A percentile compares a stretch with the other conserved stretches of the same genome.
Evolutionary conservation across 495 filamentous ascomycete species (phyloP).

Genomic region (Tuber umbilicatum): DNA sequence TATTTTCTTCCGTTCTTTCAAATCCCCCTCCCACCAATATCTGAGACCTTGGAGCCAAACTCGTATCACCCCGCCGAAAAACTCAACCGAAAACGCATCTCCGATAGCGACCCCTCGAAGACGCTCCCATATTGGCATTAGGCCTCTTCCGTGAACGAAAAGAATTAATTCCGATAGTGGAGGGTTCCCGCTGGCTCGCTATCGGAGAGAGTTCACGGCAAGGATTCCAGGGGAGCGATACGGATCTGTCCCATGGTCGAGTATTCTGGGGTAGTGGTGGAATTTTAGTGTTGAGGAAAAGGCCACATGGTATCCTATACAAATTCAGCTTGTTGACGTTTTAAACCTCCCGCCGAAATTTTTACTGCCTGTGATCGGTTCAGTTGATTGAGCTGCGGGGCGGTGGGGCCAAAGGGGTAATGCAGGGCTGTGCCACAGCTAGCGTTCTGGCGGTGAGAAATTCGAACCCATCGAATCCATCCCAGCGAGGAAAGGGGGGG

Average conservation of each 20-base stretch:
- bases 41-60: slow-evolving; percentile 3
- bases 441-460: neutral
- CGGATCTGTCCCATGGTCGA: slow-evolving; percentile 5
- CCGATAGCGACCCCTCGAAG: slow-evolving; percentile 5
- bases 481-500: neutral
- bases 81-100: slow-evolving; percentile 6
- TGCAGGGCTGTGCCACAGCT: neutral
- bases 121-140: slow-evolving; percentile 6
- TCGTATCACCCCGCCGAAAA: slow-evolving; percentile 2
- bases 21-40: slow-evolving; percentile 1
- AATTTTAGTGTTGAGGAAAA: neutral
- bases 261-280: neutral
- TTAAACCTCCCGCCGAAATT: neutral
- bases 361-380: neutral
- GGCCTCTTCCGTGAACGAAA: slow-evolving; percentile 1
- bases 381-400: neutral
- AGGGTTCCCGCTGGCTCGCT: slow-evolving; percentile 1
- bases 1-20: neutral
- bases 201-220: slow-evolving; percentile 4
- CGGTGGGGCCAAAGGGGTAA: neutral
- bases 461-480: neutral
- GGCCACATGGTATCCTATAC: neutral
- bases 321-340: neutral
- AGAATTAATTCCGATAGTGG: slow-evolving; percentile 5
- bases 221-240: slow-evolving; percentile 5